phyloP scores from a whole-genome alignment of 257 asterid genomes.

The Jacaranda mimosifolia region DNA sequence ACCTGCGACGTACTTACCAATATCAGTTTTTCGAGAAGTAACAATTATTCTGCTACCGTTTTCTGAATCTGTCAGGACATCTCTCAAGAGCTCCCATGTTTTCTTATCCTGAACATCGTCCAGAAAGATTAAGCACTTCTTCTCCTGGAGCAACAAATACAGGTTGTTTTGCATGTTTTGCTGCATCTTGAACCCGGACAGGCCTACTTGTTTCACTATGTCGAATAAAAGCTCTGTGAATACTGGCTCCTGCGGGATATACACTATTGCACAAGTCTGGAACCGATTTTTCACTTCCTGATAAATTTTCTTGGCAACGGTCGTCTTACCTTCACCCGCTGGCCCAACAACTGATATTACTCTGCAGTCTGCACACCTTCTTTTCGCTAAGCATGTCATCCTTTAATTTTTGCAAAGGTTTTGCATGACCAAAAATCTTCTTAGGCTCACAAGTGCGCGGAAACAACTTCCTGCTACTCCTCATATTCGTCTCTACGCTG shows the following conservation, averaged over 20 bases:
- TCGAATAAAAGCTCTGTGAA: background rate
- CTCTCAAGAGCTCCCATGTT: background rate
- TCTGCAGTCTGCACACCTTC: background rate
- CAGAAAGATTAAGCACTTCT: background rate
- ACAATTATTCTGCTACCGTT: background rate
- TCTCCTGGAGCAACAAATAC: background rate
- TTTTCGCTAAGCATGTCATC: background rate
- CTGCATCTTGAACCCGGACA: background rate
- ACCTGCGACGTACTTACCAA: background rate
- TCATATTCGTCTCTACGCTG: background rate
- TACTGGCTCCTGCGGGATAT: background rate
- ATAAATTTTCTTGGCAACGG: background rate
- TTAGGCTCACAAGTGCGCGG: background rate
- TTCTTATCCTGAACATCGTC: background rate
- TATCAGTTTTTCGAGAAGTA: background rate
- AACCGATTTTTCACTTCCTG: background rate
- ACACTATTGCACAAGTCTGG: background rate
- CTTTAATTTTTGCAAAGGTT: background rate
- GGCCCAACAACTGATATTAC: conserved; percentile 6
- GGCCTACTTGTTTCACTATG: background rate
- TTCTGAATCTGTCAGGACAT: background rate
- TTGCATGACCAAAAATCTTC: background rate
- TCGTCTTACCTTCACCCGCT: background rate
- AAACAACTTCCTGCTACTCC: background rate
- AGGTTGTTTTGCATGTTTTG: background rate